These are phyloP conservation scores for Novakomyces olei DNA, from an alignment of 805 yeast genomes.

Conservation along the genomic window DNA sequence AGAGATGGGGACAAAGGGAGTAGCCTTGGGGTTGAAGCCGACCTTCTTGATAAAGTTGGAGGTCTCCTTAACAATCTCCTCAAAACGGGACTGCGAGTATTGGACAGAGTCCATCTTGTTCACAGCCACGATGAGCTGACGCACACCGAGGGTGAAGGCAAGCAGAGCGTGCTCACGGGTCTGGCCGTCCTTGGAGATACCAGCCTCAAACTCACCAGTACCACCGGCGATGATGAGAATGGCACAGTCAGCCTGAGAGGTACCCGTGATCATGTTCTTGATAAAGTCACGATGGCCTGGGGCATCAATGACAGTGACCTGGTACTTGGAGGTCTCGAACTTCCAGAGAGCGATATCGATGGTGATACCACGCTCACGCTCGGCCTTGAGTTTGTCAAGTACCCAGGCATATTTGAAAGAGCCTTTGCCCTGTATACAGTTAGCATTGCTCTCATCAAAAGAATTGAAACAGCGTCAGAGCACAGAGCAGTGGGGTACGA, in stretches of 20 bases:
- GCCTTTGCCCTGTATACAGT: too few species aligned
- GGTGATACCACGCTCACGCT: slow-evolving; percentile 93
- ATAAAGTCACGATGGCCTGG: slow-evolving; percentile 95
- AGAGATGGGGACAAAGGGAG: slow-evolving; percentile 75
- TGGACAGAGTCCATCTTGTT: slow-evolving; percentile 91
- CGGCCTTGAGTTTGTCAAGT: slow-evolving; percentile 85
- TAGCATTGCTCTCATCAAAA: too few species aligned
- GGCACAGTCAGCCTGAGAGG: slow-evolving; percentile 85
- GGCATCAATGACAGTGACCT: slow-evolving; percentile 81
- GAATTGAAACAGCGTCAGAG: too few species aligned
- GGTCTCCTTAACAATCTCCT: slow-evolving; percentile 56
- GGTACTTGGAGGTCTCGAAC: slow-evolving; percentile 77
- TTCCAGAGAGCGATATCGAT: slow-evolving; percentile 83
- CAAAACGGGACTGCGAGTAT: slow-evolving; percentile 65
- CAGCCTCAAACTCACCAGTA: slow-evolving; percentile 88
- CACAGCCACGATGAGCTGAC: slow-evolving; percentile 75
- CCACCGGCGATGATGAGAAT: slow-evolving; percentile 79
- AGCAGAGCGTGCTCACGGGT: slow-evolving; percentile 87
- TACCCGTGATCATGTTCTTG: slow-evolving; percentile 91
- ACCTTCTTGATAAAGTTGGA: slow-evolving; percentile 65
- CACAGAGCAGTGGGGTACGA: too few species aligned
- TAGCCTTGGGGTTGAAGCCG: slow-evolving; percentile 64
- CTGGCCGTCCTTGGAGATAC: slow-evolving; percentile 86
- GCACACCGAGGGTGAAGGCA: slow-evolving; percentile 97
- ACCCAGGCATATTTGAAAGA: slow-evolving; percentile 98